These are phyloP conservation scores for Vitis hybrid DNA, from an alignment of 177 flowering plant genomes.

Conservation along the genomic window DNA sequence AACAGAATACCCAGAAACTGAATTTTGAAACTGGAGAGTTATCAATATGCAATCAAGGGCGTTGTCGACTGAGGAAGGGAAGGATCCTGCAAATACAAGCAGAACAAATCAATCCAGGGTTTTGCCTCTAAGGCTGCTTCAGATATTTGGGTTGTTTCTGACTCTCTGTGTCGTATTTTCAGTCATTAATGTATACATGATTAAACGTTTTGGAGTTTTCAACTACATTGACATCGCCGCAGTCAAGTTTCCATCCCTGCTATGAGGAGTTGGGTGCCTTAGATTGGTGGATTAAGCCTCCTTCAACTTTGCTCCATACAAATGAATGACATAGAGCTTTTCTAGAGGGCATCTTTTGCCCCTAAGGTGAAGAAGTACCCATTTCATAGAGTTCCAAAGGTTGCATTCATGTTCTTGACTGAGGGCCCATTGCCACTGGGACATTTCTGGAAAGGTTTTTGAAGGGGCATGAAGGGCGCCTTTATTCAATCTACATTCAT, in stretches of 20 bases:
- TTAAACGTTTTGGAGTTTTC: constrained; percentile 8
- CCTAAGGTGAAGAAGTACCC: constrained; percentile 41
- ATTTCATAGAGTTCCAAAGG: constrained; percentile 9
- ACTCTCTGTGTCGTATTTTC: constrained; percentile 30
- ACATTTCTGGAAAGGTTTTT: constrained; percentile 59
- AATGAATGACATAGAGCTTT: constrained; percentile 52
- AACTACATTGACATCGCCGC: constrained; percentile 12
- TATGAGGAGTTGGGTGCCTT: constrained; percentile 22
- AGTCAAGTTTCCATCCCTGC: constrained; percentile 24
- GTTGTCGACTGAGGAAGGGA: too few relatives aligned
- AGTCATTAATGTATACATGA: constrained; percentile 28
- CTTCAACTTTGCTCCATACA: constrained; percentile 33
- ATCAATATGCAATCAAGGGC: too few relatives aligned
- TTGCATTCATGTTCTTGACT: constrained; percentile 57
- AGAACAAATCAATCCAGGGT: too few relatives aligned
- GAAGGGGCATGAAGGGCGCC: constrained; percentile 43
- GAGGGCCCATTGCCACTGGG: constrained; percentile 55
- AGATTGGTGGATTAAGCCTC: constrained; percentile 44
- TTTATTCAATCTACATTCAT: constrained; percentile 49
- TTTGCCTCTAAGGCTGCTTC: too few relatives aligned
- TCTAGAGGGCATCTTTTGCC: constrained; percentile 46
- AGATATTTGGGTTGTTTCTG: constrained; percentile 27
- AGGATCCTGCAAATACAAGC: too few relatives aligned
- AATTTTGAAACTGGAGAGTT: too few relatives aligned
- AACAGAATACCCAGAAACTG: too few relatives aligned